phyloP scores from a whole-genome alignment of 164 flowering plant genomes.

The Aristolochia contorta region DNA sequence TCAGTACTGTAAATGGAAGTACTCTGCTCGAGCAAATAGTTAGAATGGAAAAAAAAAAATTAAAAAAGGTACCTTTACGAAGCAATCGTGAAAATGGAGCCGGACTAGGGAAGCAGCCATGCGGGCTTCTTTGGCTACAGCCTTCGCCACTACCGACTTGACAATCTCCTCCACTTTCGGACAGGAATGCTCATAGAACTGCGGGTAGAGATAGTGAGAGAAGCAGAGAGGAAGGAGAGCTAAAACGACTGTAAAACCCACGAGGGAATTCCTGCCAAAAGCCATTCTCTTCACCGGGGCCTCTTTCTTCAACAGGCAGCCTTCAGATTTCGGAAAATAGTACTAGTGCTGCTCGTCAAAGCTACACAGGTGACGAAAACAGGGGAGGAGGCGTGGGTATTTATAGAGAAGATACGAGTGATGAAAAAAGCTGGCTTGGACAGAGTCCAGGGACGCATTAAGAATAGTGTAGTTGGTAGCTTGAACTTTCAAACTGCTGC shows the following conservation, averaged over 20 bases:
- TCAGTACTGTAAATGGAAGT: too few relatives aligned
- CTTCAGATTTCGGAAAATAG: neutral
- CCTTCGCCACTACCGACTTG: constrained; percentile 53
- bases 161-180: constrained; percentile 71
- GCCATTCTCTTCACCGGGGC: constrained; percentile 28
- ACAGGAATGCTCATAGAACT: constrained; percentile 74
- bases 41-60: too few relatives aligned
- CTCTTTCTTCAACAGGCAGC: neutral
- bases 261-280: constrained; percentile 17
- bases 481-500: neutral
- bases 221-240: constrained; percentile 43
- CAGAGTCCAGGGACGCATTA: neutral
- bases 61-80: constrained; percentile 57
- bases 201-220: constrained; percentile 55
- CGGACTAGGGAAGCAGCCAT: constrained; percentile 90
- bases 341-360: neutral
- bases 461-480: neutral
- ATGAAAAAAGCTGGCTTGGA: neutral
- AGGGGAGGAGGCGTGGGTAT: constrained; percentile 1
- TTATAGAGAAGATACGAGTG: constrained; percentile 8
- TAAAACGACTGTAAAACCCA: constrained; percentile 24
- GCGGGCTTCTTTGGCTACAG: constrained; percentile 66
- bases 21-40: neutral
- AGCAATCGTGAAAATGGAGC: constrained; percentile 96
- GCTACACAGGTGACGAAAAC: constrained; percentile 7